Conservation (phyloP, 352 stramenopile species). For the Phytophthora brassicae region DNA sequence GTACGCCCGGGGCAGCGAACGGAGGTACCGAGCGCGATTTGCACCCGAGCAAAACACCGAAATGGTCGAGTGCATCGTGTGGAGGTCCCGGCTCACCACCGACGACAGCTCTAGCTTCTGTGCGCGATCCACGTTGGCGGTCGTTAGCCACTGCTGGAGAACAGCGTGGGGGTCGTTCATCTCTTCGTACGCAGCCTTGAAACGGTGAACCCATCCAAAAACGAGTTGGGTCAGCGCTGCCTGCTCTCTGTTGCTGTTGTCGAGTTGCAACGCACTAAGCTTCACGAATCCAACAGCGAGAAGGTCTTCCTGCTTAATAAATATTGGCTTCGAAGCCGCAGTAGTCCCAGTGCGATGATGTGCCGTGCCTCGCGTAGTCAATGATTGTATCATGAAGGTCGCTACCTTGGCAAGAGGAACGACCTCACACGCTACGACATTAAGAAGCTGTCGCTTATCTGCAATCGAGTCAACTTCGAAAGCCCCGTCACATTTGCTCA, state of each 20-base stretch:
- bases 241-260: constrained; percentile 15
- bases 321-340: constrained; percentile 54
- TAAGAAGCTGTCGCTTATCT: constrained; percentile 57
- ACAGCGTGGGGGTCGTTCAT: constrained; percentile 76
- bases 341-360: constrained; percentile 13
- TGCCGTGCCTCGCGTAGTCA: constrained; percentile 13
- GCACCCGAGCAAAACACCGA: constrained; percentile 65
- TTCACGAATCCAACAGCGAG: constrained; percentile 52
- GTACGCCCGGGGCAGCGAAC: constrained; percentile 72
- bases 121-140: constrained; percentile 49
- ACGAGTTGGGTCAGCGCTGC: constrained; percentile 41
- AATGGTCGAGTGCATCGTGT: constrained; percentile 79
- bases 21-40: constrained; percentile 72
- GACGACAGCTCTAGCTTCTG: constrained; percentile 36
- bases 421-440: constrained; percentile 76
- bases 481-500: constrained; percentile 30
- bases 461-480: constrained; percentile 36
- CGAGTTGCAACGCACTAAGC: constrained; percentile 21
- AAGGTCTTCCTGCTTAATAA: constrained; percentile 54
- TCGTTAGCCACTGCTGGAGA: constrained; percentile 76
- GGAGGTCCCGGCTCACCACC: constrained; percentile 65
- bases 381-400: constrained; percentile 63
- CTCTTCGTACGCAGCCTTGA: constrained; percentile 70
- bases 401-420: constrained; percentile 70
- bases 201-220: constrained; percentile 61